Evolutionary conservation across 1,284 basidiomycete genomes (phyloP).

Genomic region (Trametes polyzona): DNA sequence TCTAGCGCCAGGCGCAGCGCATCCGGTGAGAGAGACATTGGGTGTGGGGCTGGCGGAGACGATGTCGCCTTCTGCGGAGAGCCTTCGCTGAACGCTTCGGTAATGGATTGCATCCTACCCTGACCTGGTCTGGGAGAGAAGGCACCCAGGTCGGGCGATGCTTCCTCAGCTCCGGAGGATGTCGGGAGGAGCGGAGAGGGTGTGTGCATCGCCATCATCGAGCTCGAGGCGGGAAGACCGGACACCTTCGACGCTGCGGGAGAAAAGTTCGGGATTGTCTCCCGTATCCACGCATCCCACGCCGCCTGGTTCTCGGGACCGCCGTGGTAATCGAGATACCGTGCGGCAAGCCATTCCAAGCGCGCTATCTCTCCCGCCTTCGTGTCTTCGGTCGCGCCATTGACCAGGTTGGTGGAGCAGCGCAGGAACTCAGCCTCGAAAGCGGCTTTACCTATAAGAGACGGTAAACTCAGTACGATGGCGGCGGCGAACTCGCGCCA

Average conservation of each 20-base stretch:
- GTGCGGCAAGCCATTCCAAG: constrained; percentile 65
- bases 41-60: background rate
- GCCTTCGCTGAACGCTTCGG: constrained; percentile 47
- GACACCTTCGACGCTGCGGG: constrained; percentile 20
- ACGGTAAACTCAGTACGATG: constrained; percentile 61
- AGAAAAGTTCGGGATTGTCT: constrained; percentile 49
- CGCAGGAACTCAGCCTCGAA: constrained; percentile 75
- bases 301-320: constrained; percentile 50
- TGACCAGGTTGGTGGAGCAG: constrained; percentile 64
- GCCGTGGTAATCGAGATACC: constrained; percentile 64
- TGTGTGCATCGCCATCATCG: constrained; percentile 46
- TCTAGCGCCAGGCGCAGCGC: constrained; percentile 52
- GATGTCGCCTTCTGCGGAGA: constrained; percentile 9
- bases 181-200: constrained; percentile 52
- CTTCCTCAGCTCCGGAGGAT: constrained; percentile 38
- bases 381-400: constrained; percentile 50
- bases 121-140: constrained; percentile 66
- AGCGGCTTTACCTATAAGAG: constrained; percentile 51
- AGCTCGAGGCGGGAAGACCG: constrained; percentile 49
- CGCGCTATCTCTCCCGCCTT: constrained; percentile 47
- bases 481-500: constrained; percentile 69
- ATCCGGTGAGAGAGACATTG: constrained; percentile 24
- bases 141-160: constrained; percentile 52
- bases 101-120: constrained; percentile 47
- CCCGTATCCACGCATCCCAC: constrained; percentile 63